Base-by-base conservation (phyloP, 305 asterid genomes). In the Fraxinus dipetala region DNA sequence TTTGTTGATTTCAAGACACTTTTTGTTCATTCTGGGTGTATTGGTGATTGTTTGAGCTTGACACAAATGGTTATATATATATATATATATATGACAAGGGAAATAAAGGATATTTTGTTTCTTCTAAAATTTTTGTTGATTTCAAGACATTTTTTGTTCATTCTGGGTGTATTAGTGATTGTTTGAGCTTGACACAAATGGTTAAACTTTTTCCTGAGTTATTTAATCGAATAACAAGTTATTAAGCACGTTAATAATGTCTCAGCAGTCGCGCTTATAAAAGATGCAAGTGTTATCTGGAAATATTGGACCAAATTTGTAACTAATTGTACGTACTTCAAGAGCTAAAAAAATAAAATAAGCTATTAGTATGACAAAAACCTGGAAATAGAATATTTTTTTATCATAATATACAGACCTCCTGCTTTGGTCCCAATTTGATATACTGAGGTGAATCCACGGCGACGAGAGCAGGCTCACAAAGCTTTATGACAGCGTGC, bases 391-490 rank as follows among this genome's bases (percentile, higher is more conserved):
- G 24, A 13, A 32, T 10, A 38, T 38, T 70, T 61, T 31, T 14
- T 69, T 36, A 9, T 31, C 80, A 28, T 51, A 36, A 75, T 7
- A 79, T 61, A 83, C 93, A 78, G 14, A 92, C 98, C 98, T 95
- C 99, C 85, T 94, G 99, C 80, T 83, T 90, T 78, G 94, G 86
- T 87, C 99, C 99, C 92, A 95, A 90, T 84, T 92, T 92, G 79
- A 91, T 87, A 85, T 91, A 95, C 86, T 92, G 87, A 75, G 99
- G 88, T 32, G 97, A 90, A 88, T 86, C 79, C 83, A 85, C 97
- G 83, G 94, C 89, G 40, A 90, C 90, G 72, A 95, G 97, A 84
- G 98, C 98, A 82, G 95, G 90, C 91, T 95, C 99, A 54, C 99
- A 95, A 73, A 95, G 98, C 93, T 92, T 93, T 84, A 95, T 89